These are phyloP conservation scores for Anthracocystis panici-leucophaei DNA, from an alignment of 1,284 basidiomycete species.

Conservation along the genomic window DNA sequence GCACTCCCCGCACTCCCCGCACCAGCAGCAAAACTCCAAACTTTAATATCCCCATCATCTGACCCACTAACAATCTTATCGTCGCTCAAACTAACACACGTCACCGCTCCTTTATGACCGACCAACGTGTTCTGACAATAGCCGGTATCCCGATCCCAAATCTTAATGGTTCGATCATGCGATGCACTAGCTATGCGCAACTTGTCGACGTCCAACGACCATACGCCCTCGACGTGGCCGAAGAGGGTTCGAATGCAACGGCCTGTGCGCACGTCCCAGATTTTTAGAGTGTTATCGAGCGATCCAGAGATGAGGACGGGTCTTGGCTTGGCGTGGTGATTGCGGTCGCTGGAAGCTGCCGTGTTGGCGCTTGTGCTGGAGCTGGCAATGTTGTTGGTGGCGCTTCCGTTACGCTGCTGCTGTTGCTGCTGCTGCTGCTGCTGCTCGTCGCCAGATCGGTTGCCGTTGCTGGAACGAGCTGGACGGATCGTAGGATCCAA, in stretches of 20 bases:
- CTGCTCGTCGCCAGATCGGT: constrained; percentile 22
- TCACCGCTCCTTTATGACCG: constrained; percentile 93
- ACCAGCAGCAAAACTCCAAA: constrained; percentile 62
- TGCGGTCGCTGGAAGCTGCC: background rate
- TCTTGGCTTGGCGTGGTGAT: constrained; percentile 27
- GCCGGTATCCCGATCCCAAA: constrained; percentile 93
- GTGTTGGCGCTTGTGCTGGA: constrained; percentile 2
- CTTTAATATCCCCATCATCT: constrained; percentile 81
- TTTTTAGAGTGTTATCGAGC: constrained; percentile 93
- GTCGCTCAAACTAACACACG: constrained; percentile 88
- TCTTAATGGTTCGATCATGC: constrained; percentile 87
- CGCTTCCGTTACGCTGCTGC: constrained; percentile 2
- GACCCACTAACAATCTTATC: constrained; percentile 95
- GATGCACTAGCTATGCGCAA: constrained; percentile 90
- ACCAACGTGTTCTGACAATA: constrained; percentile 89
- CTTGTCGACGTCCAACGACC: constrained; percentile 92
- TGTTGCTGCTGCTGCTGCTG: constrained; percentile 1
- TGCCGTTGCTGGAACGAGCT: constrained; percentile 5
- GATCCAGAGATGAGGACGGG: constrained; percentile 87
- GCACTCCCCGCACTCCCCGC: background rate
- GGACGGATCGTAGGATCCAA: constrained; percentile 47
- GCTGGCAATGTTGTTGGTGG: background rate
- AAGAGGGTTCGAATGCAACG: constrained; percentile 86
- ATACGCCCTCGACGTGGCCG: constrained; percentile 92
- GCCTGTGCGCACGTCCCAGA: constrained; percentile 94